Base-by-base conservation (phyloP, 495 filamentous ascomycete species). In the Staphylotrichum tortipilum region DNA sequence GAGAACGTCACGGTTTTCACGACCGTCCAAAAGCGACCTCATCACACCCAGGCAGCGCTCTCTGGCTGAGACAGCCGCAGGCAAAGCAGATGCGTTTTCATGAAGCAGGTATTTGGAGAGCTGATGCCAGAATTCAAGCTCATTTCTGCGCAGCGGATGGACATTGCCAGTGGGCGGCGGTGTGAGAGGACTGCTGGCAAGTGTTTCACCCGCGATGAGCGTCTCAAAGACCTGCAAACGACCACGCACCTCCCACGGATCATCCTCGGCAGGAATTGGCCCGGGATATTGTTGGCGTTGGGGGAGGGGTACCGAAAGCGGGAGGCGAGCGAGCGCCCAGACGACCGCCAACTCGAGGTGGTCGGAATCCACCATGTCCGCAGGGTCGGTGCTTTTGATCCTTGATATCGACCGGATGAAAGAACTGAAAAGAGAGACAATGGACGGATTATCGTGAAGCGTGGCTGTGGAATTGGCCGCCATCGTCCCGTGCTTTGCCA, bases 1-100 rank as follows among this genome's bases (percentile, higher is more conserved):
- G 28, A 94, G 76, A 7, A 94, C 86, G 55, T 95, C 89, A n/a
- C 89, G 81, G 58, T 90, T 91, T 69, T 95, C 89, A 17, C 80
- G 77, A 47, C 79, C 82, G 50, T 89, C 83, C 8, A 95, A 75
- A 5, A 90, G 68, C 33, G 74, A 73, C 36, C 88, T 82, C 60
- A 83, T 76, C 7, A 70, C 71, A 4, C 54, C 60, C 8, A 94
- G 68, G 1, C 78, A 76, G 47, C 81, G 75, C 38, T 89, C 84
- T 21, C 88, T 49, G 19, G 76, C 44, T 77, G 71, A 50, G 75
- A 50, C 43, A 53, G 65, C 56, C 5, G 78, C 77, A 42, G 50
- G 22, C 1, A 48, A 56, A 8, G 36, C 10, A 2, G 58, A 55
- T 0, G 82, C 79, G 55, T 88, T 81, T 26, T 74, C 75, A 10